Percentiles rank a stretch among this genome's conserved stretches.
Evolutionary conservation across 1,284 basidiomycete species (phyloP).

Genomic region (Ganoderma leucocontextum): DNA sequence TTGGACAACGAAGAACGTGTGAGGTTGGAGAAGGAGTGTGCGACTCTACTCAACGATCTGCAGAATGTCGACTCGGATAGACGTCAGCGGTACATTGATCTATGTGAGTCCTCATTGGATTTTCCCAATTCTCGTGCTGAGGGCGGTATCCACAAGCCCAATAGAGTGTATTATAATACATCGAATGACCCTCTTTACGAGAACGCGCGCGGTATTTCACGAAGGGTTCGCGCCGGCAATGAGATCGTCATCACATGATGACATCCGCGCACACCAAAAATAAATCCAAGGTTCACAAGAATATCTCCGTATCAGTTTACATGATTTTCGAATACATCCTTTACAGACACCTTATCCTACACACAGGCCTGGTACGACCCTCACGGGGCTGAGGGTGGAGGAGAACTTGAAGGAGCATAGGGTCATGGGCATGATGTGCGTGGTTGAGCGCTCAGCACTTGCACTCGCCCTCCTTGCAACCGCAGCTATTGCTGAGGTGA

Average conservation of each 20-base stretch:
- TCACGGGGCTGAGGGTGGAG: slow-evolving; percentile 9
- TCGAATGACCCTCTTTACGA: neutral
- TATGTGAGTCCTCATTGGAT: slow-evolving; percentile 53
- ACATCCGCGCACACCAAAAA: neutral
- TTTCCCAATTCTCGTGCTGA: neutral
- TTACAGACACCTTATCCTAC: slow-evolving; percentile 28
- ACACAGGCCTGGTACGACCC: slow-evolving; percentile 10
- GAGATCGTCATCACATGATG: too few species aligned
- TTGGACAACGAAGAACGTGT: slow-evolving; percentile 44
- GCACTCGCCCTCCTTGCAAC: slow-evolving; percentile 66
- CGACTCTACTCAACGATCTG: slow-evolving; percentile 59
- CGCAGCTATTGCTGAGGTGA: slow-evolving; percentile 50
- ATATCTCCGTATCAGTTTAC: neutral
- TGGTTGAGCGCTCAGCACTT: slow-evolving; percentile 56
- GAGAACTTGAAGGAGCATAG: neutral
- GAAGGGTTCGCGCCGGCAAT: neutral
- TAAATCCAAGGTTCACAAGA: neutral
- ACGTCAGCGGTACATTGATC: slow-evolving; percentile 66
- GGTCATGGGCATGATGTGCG: neutral
- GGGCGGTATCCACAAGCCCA: neutral
- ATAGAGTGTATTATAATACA: neutral
- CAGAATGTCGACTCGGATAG: slow-evolving; percentile 67
- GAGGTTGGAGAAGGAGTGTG: slow-evolving; percentile 57
- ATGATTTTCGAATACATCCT: neutral
- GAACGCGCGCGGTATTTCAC: neutral